phyloP scores from a whole-genome alignment of 768 basidiomycete species.

The Suillus decipiens region DNA sequence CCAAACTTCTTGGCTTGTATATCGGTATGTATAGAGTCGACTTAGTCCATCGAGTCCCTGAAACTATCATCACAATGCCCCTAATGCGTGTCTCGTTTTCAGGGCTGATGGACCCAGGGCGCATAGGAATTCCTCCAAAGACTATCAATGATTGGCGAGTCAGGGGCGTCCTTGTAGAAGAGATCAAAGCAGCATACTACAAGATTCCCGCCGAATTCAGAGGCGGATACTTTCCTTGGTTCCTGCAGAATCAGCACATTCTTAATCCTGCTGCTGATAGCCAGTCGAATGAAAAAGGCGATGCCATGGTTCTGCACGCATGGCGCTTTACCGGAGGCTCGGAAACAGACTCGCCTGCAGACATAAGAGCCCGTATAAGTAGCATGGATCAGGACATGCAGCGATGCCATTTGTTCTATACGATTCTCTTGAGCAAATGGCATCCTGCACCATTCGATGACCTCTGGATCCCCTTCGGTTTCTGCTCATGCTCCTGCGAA shows the following conservation, averaged over 20 bases:
- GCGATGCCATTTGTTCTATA: constrained; percentile 9
- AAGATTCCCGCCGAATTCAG: constrained; percentile 22
- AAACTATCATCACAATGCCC: background rate
- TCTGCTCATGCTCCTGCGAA: constrained; percentile 19
- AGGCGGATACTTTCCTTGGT: constrained; percentile 39
- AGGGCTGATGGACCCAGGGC: constrained; percentile 25
- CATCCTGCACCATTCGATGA: background rate
- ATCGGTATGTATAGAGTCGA: constrained; percentile 11
- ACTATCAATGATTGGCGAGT: constrained; percentile 36
- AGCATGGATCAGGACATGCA: constrained; percentile 5
- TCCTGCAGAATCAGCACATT: constrained; percentile 35
- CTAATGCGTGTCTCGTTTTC: background rate
- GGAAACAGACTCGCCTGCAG: constrained; percentile 4
- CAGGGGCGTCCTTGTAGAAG: constrained; percentile 33
- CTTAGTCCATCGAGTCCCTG: background rate
- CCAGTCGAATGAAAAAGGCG: background rate
- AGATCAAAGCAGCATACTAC: constrained; percentile 34
- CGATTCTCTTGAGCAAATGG: background rate
- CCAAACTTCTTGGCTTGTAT: constrained; percentile 35
- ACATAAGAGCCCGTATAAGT: background rate
- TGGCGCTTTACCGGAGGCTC: constrained; percentile 17
- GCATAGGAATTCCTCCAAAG: constrained; percentile 23
- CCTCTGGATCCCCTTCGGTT: constrained; percentile 22
- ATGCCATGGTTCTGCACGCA: constrained; percentile 4
- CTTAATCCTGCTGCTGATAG: constrained; percentile 18